A percentile compares a stretch with the other conserved stretches of the same genome.
These are phyloP conservation scores for Sphagnum tenellum DNA, from an alignment of 225 moss, liverwort and hornwort species.

Conservation along the genomic window DNA sequence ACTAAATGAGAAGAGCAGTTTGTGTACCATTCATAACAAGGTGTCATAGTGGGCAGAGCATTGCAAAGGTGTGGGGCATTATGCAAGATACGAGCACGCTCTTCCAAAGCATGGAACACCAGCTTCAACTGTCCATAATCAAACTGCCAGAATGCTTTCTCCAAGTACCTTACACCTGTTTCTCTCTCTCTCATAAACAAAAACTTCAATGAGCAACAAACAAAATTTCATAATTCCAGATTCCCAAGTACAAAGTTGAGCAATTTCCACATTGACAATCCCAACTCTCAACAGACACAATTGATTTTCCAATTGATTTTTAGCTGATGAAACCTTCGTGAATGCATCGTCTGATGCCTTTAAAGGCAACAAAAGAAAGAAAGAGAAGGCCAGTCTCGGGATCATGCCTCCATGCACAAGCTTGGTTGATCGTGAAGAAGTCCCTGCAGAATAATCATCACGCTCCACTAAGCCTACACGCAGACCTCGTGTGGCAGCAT, in stretches of 20 bases:
- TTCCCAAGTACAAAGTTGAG: no score
- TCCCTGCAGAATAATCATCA: slow-evolving; percentile 89
- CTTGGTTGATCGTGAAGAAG: slow-evolving; percentile 92
- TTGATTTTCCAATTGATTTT: no score
- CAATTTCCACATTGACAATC: no score
- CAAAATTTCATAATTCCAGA: no score
- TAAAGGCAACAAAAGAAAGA: background rate
- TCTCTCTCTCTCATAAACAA: background rate
- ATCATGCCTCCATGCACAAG: slow-evolving; percentile 80
- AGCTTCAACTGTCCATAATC: slow-evolving; percentile 94
- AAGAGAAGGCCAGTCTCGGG: background rate
- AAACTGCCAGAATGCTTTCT: slow-evolving; percentile 89
- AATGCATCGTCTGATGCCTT: no score
- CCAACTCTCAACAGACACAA: no score
- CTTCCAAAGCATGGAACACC: slow-evolving; percentile 86
- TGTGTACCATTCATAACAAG: slow-evolving; percentile 72
- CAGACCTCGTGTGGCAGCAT: slow-evolving; percentile 82
- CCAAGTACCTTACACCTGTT: slow-evolving; percentile 81
- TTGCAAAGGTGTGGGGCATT: slow-evolving; percentile 94
- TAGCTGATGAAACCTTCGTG: no score
- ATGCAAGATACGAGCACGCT: slow-evolving; percentile 71
- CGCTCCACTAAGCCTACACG: slow-evolving; percentile 91
- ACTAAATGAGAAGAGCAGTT: no score
- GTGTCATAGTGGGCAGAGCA: slow-evolving; percentile 92
- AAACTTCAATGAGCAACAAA: no score